Evolutionary conservation across 1,284 basidiomycete genomes (phyloP).

Genomic region (Cryptococcus sp.): DNA sequence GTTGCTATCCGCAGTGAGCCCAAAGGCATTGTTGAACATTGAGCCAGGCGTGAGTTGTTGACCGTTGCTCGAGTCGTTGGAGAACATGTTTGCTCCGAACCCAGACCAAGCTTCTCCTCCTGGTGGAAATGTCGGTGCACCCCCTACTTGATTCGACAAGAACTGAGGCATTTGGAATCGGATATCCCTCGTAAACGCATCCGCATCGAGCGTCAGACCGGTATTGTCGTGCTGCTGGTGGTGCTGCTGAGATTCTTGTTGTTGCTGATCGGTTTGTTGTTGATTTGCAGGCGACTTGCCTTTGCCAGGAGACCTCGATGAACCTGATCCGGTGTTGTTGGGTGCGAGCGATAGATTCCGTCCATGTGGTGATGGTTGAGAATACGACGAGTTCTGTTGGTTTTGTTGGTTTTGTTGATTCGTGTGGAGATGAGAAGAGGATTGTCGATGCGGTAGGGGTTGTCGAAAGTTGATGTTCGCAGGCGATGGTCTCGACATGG

Average conservation of each 20-base stretch:
- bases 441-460: conserved; percentile 2
- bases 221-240: conserved; percentile 10
- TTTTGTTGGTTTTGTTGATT: conserved; percentile 4
- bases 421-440: conserved; percentile 2
- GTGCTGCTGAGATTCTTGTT: neutral
- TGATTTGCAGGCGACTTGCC: conserved; percentile 10
- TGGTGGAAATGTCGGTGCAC: conserved; percentile 34
- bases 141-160: conserved; percentile 28
- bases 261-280: conserved; percentile 4
- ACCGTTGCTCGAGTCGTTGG: neutral
- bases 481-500: conserved; percentile 10
- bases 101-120: conserved; percentile 43
- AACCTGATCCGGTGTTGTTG: neutral
- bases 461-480: conserved; percentile 16
- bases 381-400: conserved; percentile 4
- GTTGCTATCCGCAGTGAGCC: conserved; percentile 1
- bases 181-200: conserved; percentile 37
- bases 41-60: conserved; percentile 20
- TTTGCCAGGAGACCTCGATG: conserved; percentile 7
- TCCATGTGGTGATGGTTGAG: conserved; percentile 7
- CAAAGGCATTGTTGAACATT: conserved; percentile 17
- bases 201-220: conserved; percentile 31
- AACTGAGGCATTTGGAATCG: conserved; percentile 38
- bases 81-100: conserved; percentile 24
- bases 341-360: conserved; percentile 6